Evolutionary conservation across 176 grass and related monocot genomes (phyloP).

Genomic region (Panicum miliaceum): DNA sequence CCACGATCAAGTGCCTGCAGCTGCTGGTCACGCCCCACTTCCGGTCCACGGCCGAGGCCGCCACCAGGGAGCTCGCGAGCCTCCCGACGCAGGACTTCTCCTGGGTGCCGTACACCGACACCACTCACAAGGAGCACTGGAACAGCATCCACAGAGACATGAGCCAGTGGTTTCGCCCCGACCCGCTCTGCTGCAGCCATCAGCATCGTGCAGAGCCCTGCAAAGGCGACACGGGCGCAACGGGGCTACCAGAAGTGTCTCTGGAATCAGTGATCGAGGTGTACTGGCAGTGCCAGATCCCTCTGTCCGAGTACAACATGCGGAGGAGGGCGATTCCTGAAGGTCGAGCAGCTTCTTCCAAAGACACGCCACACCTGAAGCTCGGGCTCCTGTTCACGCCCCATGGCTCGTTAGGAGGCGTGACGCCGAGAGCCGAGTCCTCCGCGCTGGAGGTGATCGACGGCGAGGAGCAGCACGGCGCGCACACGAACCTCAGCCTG

Average conservation of each 20-base stretch:
- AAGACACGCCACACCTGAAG: not conserved
- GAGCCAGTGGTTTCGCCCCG: constrained; percentile 20
- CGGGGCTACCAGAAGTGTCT: not conserved
- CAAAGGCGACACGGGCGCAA: not conserved
- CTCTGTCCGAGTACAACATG: not conserved
- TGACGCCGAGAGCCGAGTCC: not conserved
- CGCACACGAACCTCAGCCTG: not conserved
- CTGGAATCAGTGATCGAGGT: constrained; percentile 11
- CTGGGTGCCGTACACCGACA: not conserved
- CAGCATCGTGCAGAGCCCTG: not conserved
- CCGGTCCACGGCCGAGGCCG: constrained; percentile 9
- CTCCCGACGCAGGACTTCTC: constrained; percentile 24
- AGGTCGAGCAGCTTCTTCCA: not conserved
- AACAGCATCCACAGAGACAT: not conserved
- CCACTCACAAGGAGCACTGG: constrained; percentile 1
- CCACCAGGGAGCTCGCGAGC: not conserved
- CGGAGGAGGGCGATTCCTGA: not conserved
- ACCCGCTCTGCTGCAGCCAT: constrained; percentile 8
- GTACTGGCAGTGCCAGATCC: not conserved
- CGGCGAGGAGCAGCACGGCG: not conserved
- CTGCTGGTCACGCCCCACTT: constrained; percentile 14
- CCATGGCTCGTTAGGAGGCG: not conserved
- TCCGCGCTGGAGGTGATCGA: constrained; percentile 4
- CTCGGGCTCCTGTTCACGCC: constrained; percentile 1
- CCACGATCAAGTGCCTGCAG: not conserved